phyloP scores from a whole-genome alignment of 176 grass and related monocot genomes.

The Oryza longistaminata region DNA sequence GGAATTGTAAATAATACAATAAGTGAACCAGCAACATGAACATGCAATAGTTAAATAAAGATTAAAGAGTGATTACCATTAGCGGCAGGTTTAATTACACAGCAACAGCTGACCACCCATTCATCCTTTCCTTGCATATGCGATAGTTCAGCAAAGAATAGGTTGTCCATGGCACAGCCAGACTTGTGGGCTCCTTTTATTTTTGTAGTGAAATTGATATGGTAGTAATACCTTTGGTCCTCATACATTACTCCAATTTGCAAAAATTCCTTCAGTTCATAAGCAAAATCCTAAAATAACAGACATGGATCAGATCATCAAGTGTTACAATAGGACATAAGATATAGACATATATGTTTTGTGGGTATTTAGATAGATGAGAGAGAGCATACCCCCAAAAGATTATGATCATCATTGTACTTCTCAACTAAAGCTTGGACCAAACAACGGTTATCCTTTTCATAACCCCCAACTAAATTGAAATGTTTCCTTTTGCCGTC shows the following conservation, averaged over 20 bases:
- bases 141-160: constrained; percentile 24
- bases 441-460: background rate
- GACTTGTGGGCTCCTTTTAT: background rate
- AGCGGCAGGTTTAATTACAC: background rate
- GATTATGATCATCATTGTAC: constrained; percentile 15
- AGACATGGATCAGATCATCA: background rate
- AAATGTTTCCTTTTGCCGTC: constrained; percentile 6
- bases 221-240: background rate
- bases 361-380: too few species aligned
- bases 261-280: background rate
- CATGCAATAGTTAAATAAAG: background rate
- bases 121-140: background rate
- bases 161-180: background rate
- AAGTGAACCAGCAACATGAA: too few species aligned
- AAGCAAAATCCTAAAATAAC: constrained; percentile 9
- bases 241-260: background rate
- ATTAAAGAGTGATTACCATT: background rate
- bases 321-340: background rate
- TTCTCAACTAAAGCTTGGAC: constrained; percentile 16
- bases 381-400: background rate
- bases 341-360: too few species aligned
- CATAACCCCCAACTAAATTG: background rate
- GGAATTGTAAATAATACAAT: too few species aligned
- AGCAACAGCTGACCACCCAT: constrained; percentile 3
- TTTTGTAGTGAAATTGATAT: constrained; percentile 23